phyloP scores from a whole-genome alignment of 768 basidiomycete species.

The Rhizopogon salebrosus region DNA sequence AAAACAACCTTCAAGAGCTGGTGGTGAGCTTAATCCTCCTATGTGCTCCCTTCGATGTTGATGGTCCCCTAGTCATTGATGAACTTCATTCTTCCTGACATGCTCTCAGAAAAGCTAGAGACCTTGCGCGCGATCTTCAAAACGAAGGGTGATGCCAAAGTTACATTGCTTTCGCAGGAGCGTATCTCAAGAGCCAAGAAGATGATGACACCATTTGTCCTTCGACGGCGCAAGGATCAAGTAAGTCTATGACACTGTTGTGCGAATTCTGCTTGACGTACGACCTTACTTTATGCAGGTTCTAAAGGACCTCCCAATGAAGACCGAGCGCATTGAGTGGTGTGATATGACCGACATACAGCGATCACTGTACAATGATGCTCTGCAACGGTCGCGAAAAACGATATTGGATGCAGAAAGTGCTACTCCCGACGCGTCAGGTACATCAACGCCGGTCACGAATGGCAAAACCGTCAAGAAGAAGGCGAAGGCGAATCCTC shows the following conservation, averaged over 20 bases:
- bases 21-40: conserved; percentile 50
- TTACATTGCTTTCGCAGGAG: conserved; percentile 84
- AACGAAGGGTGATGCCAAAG: conserved; percentile 87
- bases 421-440: conserved; percentile 22
- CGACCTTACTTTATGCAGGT: conserved; percentile 46
- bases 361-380: conserved; percentile 77
- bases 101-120: conserved; percentile 74
- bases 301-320: conserved; percentile 86
- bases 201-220: conserved; percentile 99
- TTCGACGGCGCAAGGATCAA: conserved; percentile 95
- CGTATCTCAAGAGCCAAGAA: conserved; percentile 94
- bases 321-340: conserved; percentile 91
- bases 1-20: conserved; percentile 86
- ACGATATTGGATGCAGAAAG: conserved; percentile 53
- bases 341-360: conserved; percentile 89
- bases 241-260: conserved; percentile 29
- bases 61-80: conserved; percentile 70
- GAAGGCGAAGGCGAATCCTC: conserved; percentile 30
- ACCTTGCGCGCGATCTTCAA: conserved; percentile 94
- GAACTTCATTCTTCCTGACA: conserved; percentile 94
- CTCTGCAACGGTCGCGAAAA: conserved; percentile 79
- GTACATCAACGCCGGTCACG: conserved; percentile 24
- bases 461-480: conserved; percentile 25
- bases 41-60: conserved; percentile 3
- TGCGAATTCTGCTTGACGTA: background rate